Base-by-base conservation (phyloP, 176 grass and related monocot genomes). In the Raddia guianensis region DNA sequence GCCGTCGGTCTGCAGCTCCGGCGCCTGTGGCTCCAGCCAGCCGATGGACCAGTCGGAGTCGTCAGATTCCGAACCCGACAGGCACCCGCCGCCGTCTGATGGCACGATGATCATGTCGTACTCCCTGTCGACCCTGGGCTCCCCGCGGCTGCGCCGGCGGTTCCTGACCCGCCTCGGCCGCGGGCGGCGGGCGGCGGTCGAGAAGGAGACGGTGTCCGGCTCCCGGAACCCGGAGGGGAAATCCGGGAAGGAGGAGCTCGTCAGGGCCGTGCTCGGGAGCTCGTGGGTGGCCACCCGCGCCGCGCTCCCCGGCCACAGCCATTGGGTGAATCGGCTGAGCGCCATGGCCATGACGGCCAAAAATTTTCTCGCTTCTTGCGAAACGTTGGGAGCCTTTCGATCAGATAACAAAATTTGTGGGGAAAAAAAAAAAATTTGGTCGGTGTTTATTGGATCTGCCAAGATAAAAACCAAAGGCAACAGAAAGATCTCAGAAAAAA, bases 21-120 rank as follows among this genome's bases (percentile, higher is more conserved):
- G 76, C 44, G 63, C 86, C 34, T 91, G 88, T 8, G 88, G 91
- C 66, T 96, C 93, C 15, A 88, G 74, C 93, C 93, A 96, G 45
- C 93, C 93, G 50, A 96, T 92, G 27, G 90, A 90, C 90, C 88
- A 96, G 75, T 96, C 93, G 5, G 93, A 96, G 60, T 89, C 93
- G 18, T 90, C 87, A 7, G 90, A 92, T 3, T 96, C 93, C 2
- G 93, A 90, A 5, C 83, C 93, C 16, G 93, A 92, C 16, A 92
- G 63, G 79, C 90, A 95, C 10, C 66, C 82, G 60, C 90, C 90
- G 33, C 93, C 90, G 71, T 93, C 90, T 35, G 93, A 92, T 3
- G 90, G 87, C 44, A 96, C 93, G 72, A 96, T 83, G 59, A 96
- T 90, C 66, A 90, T 85, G 49, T 96, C 90, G 84, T 90, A 85